Percentiles rank a stretch among this genome's conserved stretches.
These are phyloP conservation scores for Diplodia mutila DNA, from an alignment of 2,329 filamentous ascomycete genomes.

Conservation along the genomic window DNA sequence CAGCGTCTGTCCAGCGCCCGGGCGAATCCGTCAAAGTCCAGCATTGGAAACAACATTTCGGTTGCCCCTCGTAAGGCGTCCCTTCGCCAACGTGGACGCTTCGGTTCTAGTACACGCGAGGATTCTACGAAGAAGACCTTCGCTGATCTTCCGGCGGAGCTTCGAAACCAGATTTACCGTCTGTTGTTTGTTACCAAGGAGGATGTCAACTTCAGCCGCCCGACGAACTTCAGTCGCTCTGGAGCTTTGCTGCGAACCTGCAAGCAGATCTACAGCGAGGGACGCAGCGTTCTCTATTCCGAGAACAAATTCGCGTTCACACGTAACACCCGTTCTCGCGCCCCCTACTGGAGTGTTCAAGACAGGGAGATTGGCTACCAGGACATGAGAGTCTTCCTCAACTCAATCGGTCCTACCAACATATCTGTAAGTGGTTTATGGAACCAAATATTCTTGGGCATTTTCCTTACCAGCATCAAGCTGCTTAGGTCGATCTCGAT, in stretches of 20 bases:
- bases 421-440: slow-evolving; percentile 32
- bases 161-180: slow-evolving; percentile 54
- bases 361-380: slow-evolving; percentile 55
- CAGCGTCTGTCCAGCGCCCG: not conserved
- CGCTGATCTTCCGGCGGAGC: slow-evolving; percentile 47
- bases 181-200: slow-evolving; percentile 44
- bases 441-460: not conserved
- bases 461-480: not conserved
- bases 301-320: slow-evolving; percentile 54
- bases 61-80: not conserved
- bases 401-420: slow-evolving; percentile 53
- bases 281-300: slow-evolving; percentile 53
- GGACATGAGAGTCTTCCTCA: slow-evolving; percentile 50
- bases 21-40: not conserved
- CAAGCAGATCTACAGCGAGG: slow-evolving; percentile 51
- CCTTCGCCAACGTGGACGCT: not conserved
- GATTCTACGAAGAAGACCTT: slow-evolving; percentile 32
- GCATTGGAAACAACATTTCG: not conserved
- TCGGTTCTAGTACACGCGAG: not conserved
- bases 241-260: slow-evolving; percentile 53
- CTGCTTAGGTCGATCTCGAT: slow-evolving; percentile 52
- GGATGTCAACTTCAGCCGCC: slow-evolving; percentile 41
- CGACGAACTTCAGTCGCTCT: slow-evolving; percentile 46
- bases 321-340: slow-evolving; percentile 43
- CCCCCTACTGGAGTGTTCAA: slow-evolving; percentile 45